Evolutionary conservation across 2,329 filamentous ascomycete genomes (phyloP).

Genomic region (Colletotrichum plurivorum): DNA sequence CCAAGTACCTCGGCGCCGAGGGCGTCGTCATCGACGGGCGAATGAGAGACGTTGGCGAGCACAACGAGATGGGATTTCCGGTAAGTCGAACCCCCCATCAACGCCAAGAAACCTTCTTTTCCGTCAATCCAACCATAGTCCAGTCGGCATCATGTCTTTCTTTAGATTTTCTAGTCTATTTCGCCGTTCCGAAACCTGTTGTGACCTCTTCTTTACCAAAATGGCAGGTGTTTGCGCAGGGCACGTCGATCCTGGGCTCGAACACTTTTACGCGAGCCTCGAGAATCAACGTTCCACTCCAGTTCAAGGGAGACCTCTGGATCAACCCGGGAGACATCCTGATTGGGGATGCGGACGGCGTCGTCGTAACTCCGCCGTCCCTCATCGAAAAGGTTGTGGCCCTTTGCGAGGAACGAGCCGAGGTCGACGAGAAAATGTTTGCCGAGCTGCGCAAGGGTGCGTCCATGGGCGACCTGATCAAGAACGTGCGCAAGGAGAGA

Average conservation of each 20-base stretch:
- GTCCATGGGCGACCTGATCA: slow-evolving; percentile 28
- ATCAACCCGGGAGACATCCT: slow-evolving; percentile 49
- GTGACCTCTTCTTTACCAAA: neutral
- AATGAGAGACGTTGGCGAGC: slow-evolving; percentile 48
- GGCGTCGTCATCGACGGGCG: slow-evolving; percentile 47
- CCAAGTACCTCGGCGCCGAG: slow-evolving; percentile 45
- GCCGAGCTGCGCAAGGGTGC: slow-evolving; percentile 29
- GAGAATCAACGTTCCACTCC: slow-evolving; percentile 46
- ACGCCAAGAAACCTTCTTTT: too few relatives aligned
- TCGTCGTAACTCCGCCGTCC: slow-evolving; percentile 46
- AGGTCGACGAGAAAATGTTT: slow-evolving; percentile 48
- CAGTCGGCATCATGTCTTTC: too few relatives aligned
- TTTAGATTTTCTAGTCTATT: too few relatives aligned
- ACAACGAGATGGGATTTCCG: slow-evolving; percentile 43
- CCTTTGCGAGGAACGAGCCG: slow-evolving; percentile 47
- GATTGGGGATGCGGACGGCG: slow-evolving; percentile 48
- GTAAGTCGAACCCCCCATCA: slow-evolving; percentile 21
- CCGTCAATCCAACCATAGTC: too few relatives aligned
- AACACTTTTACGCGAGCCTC: slow-evolving; percentile 49
- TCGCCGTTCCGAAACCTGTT: neutral
- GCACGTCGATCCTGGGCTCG: slow-evolving; percentile 47
- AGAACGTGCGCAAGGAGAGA: slow-evolving; percentile 19
- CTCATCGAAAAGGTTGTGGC: slow-evolving; percentile 45
- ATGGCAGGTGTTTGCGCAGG: slow-evolving; percentile 47
- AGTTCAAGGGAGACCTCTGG: slow-evolving; percentile 47